These are phyloP conservation scores for Globisporangium echinulatum DNA, from an alignment of 352 stramenopile species.

Conservation along the genomic window DNA sequence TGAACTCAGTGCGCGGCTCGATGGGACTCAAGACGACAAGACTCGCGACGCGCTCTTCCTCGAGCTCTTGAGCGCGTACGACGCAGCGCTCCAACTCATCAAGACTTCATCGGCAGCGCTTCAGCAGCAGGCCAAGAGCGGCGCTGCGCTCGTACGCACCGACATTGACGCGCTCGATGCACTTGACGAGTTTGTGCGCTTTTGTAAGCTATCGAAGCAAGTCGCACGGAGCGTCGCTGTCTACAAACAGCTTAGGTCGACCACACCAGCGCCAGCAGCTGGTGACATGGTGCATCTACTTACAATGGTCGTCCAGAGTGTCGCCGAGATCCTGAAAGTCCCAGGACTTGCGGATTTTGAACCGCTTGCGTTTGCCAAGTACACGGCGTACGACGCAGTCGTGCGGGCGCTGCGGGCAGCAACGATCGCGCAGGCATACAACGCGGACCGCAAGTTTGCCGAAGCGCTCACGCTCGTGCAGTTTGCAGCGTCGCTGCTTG, in stretches of 20 bases:
- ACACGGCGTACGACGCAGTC: constrained; percentile 61
- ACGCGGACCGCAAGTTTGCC: constrained; percentile 56
- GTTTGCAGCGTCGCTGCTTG: constrained; percentile 54
- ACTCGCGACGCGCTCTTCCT: constrained; percentile 61
- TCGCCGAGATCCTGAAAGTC: constrained; percentile 71
- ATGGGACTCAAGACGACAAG: constrained; percentile 57
- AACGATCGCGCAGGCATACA: constrained; percentile 62
- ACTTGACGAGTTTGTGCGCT: constrained; percentile 72
- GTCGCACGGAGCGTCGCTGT: constrained; percentile 56
- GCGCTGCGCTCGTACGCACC: constrained; percentile 58
- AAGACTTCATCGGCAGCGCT: constrained; percentile 54
- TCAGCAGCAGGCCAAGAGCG: constrained; percentile 75
- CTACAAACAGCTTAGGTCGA: constrained; percentile 56
- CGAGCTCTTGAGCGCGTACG: constrained; percentile 68
- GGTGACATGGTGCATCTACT: constrained; percentile 76
- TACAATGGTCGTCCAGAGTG: constrained; percentile 77
- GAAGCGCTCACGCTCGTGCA: constrained; percentile 70
- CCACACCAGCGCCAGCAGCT: constrained; percentile 23
- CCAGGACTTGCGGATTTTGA: constrained; percentile 51
- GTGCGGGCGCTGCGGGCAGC: constrained; percentile 60
- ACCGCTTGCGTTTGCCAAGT: constrained; percentile 40
- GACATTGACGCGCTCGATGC: constrained; percentile 60
- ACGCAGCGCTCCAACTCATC: constrained; percentile 57
- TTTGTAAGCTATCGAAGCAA: constrained; percentile 68
- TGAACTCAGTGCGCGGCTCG: constrained; percentile 60